These are phyloP conservation scores for Fusarium staphyleae DNA, from an alignment of 2,329 filamentous ascomycete genomes.

Conservation along the genomic window DNA sequence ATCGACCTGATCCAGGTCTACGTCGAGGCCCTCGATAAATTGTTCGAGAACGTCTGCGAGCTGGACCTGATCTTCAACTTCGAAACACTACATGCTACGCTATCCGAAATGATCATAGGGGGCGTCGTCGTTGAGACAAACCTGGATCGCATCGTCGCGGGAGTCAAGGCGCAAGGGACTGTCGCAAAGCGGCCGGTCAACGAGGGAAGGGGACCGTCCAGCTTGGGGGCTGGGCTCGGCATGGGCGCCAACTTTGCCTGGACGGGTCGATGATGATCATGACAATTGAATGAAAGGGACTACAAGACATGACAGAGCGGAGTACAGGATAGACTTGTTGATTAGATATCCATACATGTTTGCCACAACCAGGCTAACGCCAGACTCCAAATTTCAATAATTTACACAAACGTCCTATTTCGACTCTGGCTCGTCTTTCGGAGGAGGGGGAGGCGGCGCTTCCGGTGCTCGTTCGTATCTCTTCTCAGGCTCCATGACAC, in stretches of 20 bases:
- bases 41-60: constrained; percentile 99
- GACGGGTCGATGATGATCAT: constrained; percentile 48
- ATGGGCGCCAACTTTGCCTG: constrained; percentile 68
- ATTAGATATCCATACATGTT: constrained; percentile 38
- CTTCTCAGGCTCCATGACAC: constrained; percentile 51
- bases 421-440: constrained; percentile 38
- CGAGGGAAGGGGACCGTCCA: constrained; percentile 59
- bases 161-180: constrained; percentile 78
- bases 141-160: constrained; percentile 85
- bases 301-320: constrained; percentile 20
- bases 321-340: constrained; percentile 28
- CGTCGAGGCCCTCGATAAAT: constrained; percentile 89
- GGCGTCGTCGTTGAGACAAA: constrained; percentile 94
- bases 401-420: constrained; percentile 41
- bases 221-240: constrained; percentile 58
- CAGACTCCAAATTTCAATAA: constrained; percentile 40
- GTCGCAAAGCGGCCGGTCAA: constrained; percentile 83
- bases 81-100: constrained; percentile 89
- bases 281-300: constrained; percentile 10
- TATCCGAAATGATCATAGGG: constrained; percentile 94
- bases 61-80: constrained; percentile 99
- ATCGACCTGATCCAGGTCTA: constrained; percentile 99
- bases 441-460: constrained; percentile 44
- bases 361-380: constrained; percentile 38
- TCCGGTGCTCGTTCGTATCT: constrained; percentile 52